These are phyloP conservation scores for Aspergillus fructus DNA, from an alignment of 2,329 filamentous ascomycete species.

Conservation along the genomic window DNA sequence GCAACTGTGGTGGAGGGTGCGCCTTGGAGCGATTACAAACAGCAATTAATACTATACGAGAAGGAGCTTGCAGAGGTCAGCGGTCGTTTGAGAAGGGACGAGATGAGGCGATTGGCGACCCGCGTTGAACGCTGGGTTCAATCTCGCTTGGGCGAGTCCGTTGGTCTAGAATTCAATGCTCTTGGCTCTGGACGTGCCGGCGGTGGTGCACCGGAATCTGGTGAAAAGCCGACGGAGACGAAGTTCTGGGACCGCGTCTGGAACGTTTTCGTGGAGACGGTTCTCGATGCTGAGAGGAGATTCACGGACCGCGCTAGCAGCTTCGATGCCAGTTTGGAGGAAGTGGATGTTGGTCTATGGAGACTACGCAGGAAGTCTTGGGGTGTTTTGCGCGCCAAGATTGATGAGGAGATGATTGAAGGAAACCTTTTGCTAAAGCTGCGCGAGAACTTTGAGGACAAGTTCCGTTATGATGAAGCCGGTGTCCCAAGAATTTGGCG, in stretches of 20 bases:
- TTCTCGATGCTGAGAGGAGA: conserved; percentile 78
- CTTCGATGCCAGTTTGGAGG: conserved; percentile 87
- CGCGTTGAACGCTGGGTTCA: conserved; percentile 93
- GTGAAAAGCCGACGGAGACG: conserved; percentile 74
- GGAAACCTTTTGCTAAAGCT: conserved; percentile 94
- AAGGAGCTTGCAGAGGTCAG: conserved; percentile 92
- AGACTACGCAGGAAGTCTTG: conserved; percentile 90
- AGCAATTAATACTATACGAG: conserved; percentile 76
- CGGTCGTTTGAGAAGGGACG: conserved; percentile 80
- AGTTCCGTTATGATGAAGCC: conserved; percentile 94
- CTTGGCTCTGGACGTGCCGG: conserved; percentile 85
- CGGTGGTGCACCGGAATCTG: conserved; percentile 73
- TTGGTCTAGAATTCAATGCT: conserved; percentile 94
- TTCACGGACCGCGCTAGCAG: conserved; percentile 88
- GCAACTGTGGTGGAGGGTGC: conserved; percentile 75
- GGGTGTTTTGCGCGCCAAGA: conserved; percentile 82
- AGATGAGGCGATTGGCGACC: conserved; percentile 89
- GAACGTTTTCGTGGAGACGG: conserved; percentile 77
- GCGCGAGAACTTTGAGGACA: conserved; percentile 97
- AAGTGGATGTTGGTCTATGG: conserved; percentile 92
- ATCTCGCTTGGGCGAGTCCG: conserved; percentile 78
- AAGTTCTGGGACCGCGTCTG: conserved; percentile 96
- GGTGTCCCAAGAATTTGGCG: conserved; percentile 97
- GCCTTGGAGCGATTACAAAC: conserved; percentile 81
- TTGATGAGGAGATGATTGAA: conserved; percentile 98